phyloP scores from a whole-genome alignment of 768 basidiomycete species.

The Mycena metata region DNA sequence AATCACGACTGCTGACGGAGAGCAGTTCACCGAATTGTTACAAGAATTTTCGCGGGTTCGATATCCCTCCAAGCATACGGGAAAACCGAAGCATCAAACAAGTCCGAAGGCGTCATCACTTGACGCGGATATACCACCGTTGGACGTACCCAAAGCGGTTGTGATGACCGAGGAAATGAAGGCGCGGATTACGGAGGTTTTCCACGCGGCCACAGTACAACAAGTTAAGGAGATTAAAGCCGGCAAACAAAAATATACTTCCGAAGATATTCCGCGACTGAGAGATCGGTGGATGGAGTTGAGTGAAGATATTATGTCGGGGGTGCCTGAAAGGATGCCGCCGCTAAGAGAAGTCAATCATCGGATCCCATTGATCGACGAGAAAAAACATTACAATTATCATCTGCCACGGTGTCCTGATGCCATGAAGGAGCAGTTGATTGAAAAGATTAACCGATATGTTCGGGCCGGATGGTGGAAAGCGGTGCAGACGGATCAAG shows the following conservation, averaged over 20 bases:
- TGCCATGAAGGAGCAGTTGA: background rate
- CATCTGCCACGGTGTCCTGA: background rate
- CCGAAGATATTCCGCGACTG: background rate
- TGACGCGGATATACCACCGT: too few species aligned
- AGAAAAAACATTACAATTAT: background rate
- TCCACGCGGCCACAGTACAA: too few species aligned
- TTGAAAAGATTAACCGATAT: background rate
- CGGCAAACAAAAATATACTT: background rate
- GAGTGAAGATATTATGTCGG: background rate
- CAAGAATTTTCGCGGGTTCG: too few species aligned
- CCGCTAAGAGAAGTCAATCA: background rate
- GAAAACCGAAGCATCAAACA: too few species aligned
- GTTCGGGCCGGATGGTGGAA: background rate
- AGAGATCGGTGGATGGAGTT: conserved; percentile 10
- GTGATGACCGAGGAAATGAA: too few species aligned
- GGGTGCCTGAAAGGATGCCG: background rate
- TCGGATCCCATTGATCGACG: conserved; percentile 1
- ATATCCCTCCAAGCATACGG: too few species aligned
- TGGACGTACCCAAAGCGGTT: too few species aligned
- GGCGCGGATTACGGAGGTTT: too few species aligned
- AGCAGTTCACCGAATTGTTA: too few species aligned
- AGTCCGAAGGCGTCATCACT: too few species aligned
- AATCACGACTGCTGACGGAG: too few species aligned
- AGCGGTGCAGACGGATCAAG: too few species aligned
- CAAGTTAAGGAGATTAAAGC: background rate